Base-by-base conservation (phyloP, 2,329 filamentous ascomycete species). In the Akanthomyces uredinophilus region DNA sequence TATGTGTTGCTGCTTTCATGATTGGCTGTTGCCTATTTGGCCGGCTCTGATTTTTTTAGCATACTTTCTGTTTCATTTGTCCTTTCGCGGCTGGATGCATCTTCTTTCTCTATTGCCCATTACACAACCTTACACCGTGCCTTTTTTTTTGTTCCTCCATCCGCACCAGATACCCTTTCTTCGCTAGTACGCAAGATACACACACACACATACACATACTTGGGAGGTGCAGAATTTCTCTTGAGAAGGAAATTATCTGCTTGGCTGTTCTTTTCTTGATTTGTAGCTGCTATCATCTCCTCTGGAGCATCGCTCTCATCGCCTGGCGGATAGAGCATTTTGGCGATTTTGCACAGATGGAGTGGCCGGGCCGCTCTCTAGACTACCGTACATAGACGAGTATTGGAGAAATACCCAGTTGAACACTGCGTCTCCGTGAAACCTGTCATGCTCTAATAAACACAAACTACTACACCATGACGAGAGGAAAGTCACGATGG, bases 121-220 rank as follows among this genome's bases (percentile, higher is more conserved):
- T 39, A 16, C 57, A 44, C 37, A 51, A 27, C 11, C 39, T 44
- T 20, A 24, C 37, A 43, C 27, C 14, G 20, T 18, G 35, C n/a
- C 20, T 18, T 27, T 14, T 37, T 60, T 11, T 51, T 52, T 43
- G 44, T 44, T 52, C 29, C 2, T 60, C 44, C n/a, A 32, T 44
- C 44, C 43, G 52, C 37, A 52, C 57, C 47, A 51, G 57, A 60
- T 60, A 60, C 57, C 57, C 57, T 4, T 37, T 49, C 47, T 51
- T 51, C 32, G 32, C 35, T 52, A 35, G 47, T 47, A 60, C 24
- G 55, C 18, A 29, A 39, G 39, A 58, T 32, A 41, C 22, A 49
- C 44, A 41, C 22, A 49, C 27, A 39, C 54, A 60, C 22, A 44
- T 35, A 20, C 7, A 51, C 37, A n/a, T 6, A 32, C n/a, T 32